Evolutionary conservation across 2,329 filamentous ascomycete species (phyloP).

Genomic region (Paecilomyces niveus): DNA sequence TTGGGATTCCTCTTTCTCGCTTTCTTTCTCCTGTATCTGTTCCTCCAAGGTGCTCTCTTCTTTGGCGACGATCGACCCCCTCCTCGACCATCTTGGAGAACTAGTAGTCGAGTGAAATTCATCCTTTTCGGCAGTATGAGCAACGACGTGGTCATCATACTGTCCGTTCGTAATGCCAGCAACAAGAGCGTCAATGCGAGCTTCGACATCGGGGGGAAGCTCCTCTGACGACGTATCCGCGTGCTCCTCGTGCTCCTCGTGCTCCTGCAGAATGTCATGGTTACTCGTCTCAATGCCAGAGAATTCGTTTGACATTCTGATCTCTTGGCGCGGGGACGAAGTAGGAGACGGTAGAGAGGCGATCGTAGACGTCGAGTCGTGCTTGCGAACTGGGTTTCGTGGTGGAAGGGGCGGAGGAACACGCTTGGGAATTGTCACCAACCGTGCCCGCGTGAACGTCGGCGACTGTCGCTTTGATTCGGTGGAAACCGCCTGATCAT

Average conservation of each 20-base stretch:
- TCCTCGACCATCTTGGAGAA: conserved; percentile 15
- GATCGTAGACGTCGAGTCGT: conserved; percentile 15
- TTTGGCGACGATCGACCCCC: background rate
- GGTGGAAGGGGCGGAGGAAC: conserved; percentile 69
- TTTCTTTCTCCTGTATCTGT: background rate
- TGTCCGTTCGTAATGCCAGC: conserved; percentile 16
- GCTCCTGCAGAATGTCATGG: conserved; percentile 5
- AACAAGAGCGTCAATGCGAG: conserved; percentile 3
- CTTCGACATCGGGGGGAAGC: background rate
- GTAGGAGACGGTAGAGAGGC: conserved; percentile 17
- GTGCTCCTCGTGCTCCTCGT: conserved; percentile 12
- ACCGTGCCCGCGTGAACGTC: conserved; percentile 65
- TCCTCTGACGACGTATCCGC: conserved; percentile 7
- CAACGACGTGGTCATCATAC: conserved; percentile 10
- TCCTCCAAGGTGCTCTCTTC: background rate
- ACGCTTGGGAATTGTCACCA: conserved; percentile 80
- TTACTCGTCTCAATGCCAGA: conserved; percentile 10
- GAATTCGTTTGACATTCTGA: conserved; percentile 9
- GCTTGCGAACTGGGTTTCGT: conserved; percentile 54
- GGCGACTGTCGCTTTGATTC: conserved; percentile 57
- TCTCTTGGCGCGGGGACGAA: conserved; percentile 14
- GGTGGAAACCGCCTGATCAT: conserved; percentile 46
- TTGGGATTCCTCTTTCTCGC: background rate
- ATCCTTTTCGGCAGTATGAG: conserved; percentile 22
- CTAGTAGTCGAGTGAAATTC: conserved; percentile 35